Conservation (phyloP, 257 asterid genomes). For the Ligustrum vulgare region DNA sequence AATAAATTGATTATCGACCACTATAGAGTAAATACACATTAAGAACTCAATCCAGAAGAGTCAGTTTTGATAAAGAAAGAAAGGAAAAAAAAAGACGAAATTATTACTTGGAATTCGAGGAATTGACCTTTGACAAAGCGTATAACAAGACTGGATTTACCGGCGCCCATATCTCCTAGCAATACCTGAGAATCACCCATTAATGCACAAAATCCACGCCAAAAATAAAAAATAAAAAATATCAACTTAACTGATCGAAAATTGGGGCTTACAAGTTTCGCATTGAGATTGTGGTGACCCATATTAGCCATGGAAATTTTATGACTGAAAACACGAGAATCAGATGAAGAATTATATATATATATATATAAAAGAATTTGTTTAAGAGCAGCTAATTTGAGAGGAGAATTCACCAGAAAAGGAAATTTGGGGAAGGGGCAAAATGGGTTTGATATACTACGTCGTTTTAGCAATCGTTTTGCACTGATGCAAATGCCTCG, state of each 20-base stretch:
- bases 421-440: background rate
- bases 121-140: conserved; percentile 95
- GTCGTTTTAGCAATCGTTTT: background rate
- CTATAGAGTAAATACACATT: background rate
- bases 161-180: conserved; percentile 95
- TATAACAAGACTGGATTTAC: conserved; percentile 88
- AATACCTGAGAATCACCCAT: conserved; percentile 55
- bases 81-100: conserved; percentile 1
- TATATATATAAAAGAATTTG: background rate
- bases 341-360: background rate
- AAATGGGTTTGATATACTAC: background rate
- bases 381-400: background rate
- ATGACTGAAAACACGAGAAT: background rate
- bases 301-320: conserved; percentile 40
- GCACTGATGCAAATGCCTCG: background rate
- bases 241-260: background rate
- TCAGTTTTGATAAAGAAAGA: background rate
- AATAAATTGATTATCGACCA: conserved; percentile 2
- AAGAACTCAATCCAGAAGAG: background rate
- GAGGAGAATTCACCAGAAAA: background rate
- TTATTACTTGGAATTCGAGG: conserved; percentile 75
- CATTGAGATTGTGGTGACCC: conserved; percentile 73
- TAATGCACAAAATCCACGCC: background rate
- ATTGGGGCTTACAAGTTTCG: conserved; percentile 61
- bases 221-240: conserved; percentile 13